A percentile compares a stretch with the other conserved stretches of the same genome.
Evolutionary conservation across 768 basidiomycete genomes (phyloP).

Genomic region (Amanita jacksonii): DNA sequence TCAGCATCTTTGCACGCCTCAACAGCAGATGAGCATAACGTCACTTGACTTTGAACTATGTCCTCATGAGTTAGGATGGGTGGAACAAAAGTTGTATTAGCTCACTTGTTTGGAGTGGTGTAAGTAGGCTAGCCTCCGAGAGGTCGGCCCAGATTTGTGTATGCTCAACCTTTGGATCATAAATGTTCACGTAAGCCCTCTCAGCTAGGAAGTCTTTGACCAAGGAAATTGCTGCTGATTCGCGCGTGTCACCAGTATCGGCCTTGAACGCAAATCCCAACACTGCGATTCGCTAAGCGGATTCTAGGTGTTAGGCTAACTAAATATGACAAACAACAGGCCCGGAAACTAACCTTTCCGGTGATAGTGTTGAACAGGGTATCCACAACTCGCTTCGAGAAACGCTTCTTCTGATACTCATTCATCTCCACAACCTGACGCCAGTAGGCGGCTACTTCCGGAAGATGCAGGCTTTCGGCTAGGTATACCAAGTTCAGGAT

Average conservation of each 20-base stretch:
- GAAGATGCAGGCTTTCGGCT: constrained; percentile 87
- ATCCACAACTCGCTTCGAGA: constrained; percentile 94
- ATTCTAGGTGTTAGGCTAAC: background rate
- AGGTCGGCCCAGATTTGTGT: constrained; percentile 85
- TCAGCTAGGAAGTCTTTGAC: constrained; percentile 91
- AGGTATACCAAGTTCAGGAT: constrained; percentile 99
- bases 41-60: constrained; percentile 83
- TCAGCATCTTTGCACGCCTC: constrained; percentile 87
- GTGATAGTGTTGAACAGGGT: constrained; percentile 98
- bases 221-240: constrained; percentile 91
- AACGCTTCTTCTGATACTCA: constrained; percentile 95
- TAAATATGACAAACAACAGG: background rate
- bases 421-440: constrained; percentile 95
- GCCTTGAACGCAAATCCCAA: constrained; percentile 99
- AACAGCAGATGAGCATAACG: constrained; percentile 63
- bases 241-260: constrained; percentile 98
- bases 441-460: constrained; percentile 98
- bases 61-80: background rate
- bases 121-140: constrained; percentile 53
- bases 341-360: constrained; percentile 67
- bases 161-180: constrained; percentile 84
- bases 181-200: constrained; percentile 77
- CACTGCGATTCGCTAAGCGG: constrained; percentile 73
- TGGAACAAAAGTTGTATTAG: constrained; percentile 11
- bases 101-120: constrained; percentile 60